phyloP scores from a whole-genome alignment of 2,329 filamentous ascomycete genomes.

The Chrysosporium keratinophilum region DNA sequence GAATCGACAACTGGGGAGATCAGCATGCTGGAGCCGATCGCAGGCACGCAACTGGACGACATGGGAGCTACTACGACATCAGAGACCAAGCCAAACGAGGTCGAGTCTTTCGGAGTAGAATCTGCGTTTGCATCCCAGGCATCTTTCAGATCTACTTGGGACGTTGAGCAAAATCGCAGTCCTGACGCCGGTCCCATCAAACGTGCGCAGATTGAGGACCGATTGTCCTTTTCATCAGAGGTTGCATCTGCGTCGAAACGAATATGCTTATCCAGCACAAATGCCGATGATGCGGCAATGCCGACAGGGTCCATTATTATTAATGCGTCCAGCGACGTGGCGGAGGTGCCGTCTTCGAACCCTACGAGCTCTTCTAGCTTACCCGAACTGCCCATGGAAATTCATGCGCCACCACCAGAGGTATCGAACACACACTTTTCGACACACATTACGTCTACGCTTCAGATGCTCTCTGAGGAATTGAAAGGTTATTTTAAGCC shows the following conservation, averaged over 20 bases:
- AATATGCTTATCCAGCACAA: not conserved
- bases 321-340: not conserved
- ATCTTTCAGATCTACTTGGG: constrained; percentile 7
- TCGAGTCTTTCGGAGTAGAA: not conserved
- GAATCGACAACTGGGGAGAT: constrained; percentile 4
- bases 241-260: not conserved
- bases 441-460: constrained; percentile 48
- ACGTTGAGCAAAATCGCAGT: constrained; percentile 7
- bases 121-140: not conserved
- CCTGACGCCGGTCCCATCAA: constrained; percentile 3
- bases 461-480: constrained; percentile 45
- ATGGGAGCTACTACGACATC: not conserved
- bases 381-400: constrained; percentile 28
- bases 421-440: constrained; percentile 38
- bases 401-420: constrained; percentile 47
- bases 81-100: not conserved
- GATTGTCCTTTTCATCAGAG: not conserved
- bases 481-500: constrained; percentile 48
- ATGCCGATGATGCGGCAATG: not conserved
- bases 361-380: constrained; percentile 1
- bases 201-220: not conserved
- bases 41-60: not conserved
- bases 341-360: not conserved
- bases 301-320: not conserved
- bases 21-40: constrained; percentile 5